Evolutionary conservation across 108 stramenopile genomes (phyloP).

Genomic region (Cyclotella distinguenda): DNA sequence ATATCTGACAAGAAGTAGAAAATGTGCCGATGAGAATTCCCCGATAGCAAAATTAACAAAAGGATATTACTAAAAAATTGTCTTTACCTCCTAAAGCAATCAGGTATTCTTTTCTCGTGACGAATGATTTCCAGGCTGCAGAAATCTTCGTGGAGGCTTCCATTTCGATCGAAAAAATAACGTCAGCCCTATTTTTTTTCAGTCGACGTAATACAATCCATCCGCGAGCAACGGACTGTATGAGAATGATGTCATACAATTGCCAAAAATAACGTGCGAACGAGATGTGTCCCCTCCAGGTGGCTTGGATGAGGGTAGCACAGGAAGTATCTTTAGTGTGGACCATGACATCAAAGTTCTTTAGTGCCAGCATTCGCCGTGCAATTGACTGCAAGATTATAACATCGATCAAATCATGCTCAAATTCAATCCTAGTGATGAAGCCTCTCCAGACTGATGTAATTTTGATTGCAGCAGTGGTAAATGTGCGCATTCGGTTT

Average conservation of each 20-base stretch:
- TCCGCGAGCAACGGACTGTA: slow-evolving; percentile 1
- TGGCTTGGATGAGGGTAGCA: not conserved
- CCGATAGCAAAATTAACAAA: not conserved
- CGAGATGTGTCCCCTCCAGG: not conserved
- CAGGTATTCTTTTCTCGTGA: not conserved
- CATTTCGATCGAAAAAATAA: not conserved
- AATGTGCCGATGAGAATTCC: not conserved
- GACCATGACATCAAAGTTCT: not conserved
- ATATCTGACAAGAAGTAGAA: not conserved
- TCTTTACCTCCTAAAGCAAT: not conserved
- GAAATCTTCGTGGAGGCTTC: not conserved
- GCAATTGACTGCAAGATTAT: not conserved
- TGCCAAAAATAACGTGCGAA: not conserved
- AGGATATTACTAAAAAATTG: not conserved
- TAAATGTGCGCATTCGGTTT: not conserved
- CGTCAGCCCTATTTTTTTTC: not conserved
- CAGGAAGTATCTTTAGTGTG: not conserved
- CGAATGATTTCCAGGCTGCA: not conserved
- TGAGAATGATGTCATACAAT: not conserved
- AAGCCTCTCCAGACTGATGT: not conserved
- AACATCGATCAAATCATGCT: not conserved
- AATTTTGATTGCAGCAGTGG: not conserved
- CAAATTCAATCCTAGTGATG: not conserved
- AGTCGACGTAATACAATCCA: not conserved
- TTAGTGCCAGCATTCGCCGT: not conserved